Base-by-base conservation (phyloP, 2,329 filamentous ascomycete species). In the Cadophora luteo-olivacea region DNA sequence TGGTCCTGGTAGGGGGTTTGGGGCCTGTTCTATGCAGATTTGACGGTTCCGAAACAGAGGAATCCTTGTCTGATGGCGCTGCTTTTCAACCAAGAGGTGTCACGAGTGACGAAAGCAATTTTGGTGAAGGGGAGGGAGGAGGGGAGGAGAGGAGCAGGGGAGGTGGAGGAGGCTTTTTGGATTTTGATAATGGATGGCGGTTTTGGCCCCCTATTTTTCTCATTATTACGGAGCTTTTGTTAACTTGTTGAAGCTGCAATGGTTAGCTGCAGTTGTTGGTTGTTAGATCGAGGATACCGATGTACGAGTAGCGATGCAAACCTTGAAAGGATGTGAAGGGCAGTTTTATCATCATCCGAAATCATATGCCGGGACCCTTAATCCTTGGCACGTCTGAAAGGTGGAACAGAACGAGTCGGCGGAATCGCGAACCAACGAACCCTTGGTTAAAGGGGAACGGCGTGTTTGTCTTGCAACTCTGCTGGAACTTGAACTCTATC, bases 371-470 rank as follows among this genome's bases (percentile, higher is more conserved):
- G 54, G 54, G 54, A 57, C 54, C 54, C 32, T 38, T 32, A 22
- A 36, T 32, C 14, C 58, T 67, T 63, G 65, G 65, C 65, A 36
- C 7, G 65, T 57, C 61, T 55, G 51, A 61, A 63, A 14, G 25
- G 36, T 49, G 29, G 41, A 67, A 33, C 55, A 65, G 58, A 55
- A 54, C 48, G 29, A 29, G 45, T 49, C 7, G 45, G 45, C 12
- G 41, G 16, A 12, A 16, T 45, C 41, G 14, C 12, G n/a, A 49
- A 49, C 41, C 19, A 22, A 49, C n/a, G 29, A 29, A 29, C 29
- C 29, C 29, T 7, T 19, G 3, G 22, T 19, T 19, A 22, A 49
- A 49, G 22, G 1, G 45, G 19, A 49, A 22, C 45, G 45, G 45
- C 45, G 4, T 49, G 45, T 49, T 49, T 22, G 45, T 49, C 45